Conservation (phyloP, 768 basidiomycete species). For the Gymnopilus dilepis region DNA sequence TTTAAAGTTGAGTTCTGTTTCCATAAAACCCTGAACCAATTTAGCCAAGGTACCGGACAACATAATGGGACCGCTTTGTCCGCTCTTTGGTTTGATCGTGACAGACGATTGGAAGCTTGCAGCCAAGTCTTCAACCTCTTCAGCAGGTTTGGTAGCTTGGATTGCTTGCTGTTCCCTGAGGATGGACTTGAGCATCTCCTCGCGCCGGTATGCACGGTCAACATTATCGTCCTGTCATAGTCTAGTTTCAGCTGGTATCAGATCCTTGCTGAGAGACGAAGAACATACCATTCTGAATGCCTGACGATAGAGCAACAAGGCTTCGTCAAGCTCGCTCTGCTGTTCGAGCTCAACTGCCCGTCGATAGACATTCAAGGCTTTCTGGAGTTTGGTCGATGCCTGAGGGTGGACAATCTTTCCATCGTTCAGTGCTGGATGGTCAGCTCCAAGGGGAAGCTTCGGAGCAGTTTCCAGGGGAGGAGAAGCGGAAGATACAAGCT, state of each 20-base stretch:
- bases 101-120: conserved; percentile 32
- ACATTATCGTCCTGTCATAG: conserved; percentile 62
- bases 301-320: conserved; percentile 75
- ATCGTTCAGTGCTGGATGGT: conserved; percentile 32
- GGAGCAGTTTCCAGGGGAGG: background rate
- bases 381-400: conserved; percentile 39
- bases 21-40: conserved; percentile 52
- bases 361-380: conserved; percentile 70
- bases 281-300: conserved; percentile 69
- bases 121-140: conserved; percentile 32
- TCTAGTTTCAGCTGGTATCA: conserved; percentile 11
- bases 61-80: conserved; percentile 19
- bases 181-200: conserved; percentile 53
- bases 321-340: conserved; percentile 74
- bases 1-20: conserved; percentile 57
- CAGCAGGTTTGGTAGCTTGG: conserved; percentile 3
- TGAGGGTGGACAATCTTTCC: conserved; percentile 23
- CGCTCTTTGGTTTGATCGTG: conserved; percentile 27
- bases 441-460: conserved; percentile 9
- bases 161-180: conserved; percentile 31
- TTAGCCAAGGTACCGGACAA: conserved; percentile 50
- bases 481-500: background rate
- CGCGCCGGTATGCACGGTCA: conserved; percentile 68
- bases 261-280: conserved; percentile 4
- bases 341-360: conserved; percentile 78